Evolutionary conservation across 192 early-diverging fungal species (phyloP).

Genomic region (Gorgonomyces haynaldii): DNA sequence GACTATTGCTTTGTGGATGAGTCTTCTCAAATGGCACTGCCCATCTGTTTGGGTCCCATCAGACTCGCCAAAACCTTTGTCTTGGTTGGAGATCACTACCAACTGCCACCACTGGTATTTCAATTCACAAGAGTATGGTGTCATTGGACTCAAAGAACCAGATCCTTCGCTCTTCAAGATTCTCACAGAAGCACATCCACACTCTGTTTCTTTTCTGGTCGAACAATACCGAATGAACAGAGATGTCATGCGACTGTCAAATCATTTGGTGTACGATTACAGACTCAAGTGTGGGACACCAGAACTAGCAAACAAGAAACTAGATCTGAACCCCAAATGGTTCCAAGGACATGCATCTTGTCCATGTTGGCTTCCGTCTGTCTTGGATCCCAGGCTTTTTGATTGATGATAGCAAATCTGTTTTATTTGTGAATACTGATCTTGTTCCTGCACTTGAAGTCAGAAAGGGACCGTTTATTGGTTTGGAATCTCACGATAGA

Average conservation of each 20-base stretch:
- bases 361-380: constrained; percentile 52
- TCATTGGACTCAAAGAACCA: constrained; percentile 46
- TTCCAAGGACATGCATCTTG: neutral
- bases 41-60: constrained; percentile 80
- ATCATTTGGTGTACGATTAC: constrained; percentile 70
- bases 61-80: constrained; percentile 73
- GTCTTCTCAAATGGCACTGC: constrained; percentile 86
- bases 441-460: constrained; percentile 49
- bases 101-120: constrained; percentile 78
- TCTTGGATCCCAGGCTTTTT: constrained; percentile 48
- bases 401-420: constrained; percentile 10
- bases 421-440: constrained; percentile 79
- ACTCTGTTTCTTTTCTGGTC: constrained; percentile 57
- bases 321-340: constrained; percentile 29
- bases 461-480: constrained; percentile 33
- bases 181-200: constrained; percentile 70
- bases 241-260: constrained; percentile 78
- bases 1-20: constrained; percentile 97
- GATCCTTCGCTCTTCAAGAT: constrained; percentile 66
- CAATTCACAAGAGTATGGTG: neutral
- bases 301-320: constrained; percentile 42
- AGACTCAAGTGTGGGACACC: constrained; percentile 62
- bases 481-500: constrained; percentile 68
- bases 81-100: constrained; percentile 91
- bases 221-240: constrained; percentile 90